These are phyloP conservation scores for Ganoderma meredithae DNA, from an alignment of 1,284 basidiomycete species.

Conservation along the genomic window DNA sequence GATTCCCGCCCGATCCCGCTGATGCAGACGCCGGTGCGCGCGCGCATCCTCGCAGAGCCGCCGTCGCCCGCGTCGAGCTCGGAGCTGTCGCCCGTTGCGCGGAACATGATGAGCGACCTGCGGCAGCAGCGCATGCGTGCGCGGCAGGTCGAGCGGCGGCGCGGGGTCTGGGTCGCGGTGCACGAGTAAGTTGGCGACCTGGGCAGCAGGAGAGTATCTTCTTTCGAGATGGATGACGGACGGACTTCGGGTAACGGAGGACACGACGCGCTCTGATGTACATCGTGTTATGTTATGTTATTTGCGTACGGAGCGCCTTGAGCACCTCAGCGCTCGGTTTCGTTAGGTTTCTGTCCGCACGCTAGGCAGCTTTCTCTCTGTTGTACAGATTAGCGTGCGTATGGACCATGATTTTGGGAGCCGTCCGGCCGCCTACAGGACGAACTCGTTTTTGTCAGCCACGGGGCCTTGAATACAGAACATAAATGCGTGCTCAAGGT, in stretches of 20 bases:
- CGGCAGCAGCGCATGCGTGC: conserved; percentile 61
- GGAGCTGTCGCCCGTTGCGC: conserved; percentile 71
- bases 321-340: neutral
- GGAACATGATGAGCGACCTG: conserved; percentile 70
- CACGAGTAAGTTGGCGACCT: conserved; percentile 11
- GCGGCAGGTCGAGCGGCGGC: conserved; percentile 39
- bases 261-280: neutral
- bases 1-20: neutral
- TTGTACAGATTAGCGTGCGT: neutral
- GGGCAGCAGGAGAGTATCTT: neutral
- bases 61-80: conserved; percentile 76
- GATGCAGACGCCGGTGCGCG: conserved; percentile 39
- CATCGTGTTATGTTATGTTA: neutral
- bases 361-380: neutral
- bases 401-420: neutral
- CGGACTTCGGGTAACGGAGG: neutral
- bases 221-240: neutral
- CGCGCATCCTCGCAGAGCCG: conserved; percentile 41
- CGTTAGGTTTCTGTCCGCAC: neutral
- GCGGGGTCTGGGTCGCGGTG: conserved; percentile 28
- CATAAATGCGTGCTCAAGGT: too few species aligned
- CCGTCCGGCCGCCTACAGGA: neutral
- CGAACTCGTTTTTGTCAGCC: neutral
- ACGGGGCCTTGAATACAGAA: neutral
- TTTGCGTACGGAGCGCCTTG: neutral